Evolutionary conservation across 169 alveolate species (phyloP).

Genomic region (Plasmodium inui): DNA sequence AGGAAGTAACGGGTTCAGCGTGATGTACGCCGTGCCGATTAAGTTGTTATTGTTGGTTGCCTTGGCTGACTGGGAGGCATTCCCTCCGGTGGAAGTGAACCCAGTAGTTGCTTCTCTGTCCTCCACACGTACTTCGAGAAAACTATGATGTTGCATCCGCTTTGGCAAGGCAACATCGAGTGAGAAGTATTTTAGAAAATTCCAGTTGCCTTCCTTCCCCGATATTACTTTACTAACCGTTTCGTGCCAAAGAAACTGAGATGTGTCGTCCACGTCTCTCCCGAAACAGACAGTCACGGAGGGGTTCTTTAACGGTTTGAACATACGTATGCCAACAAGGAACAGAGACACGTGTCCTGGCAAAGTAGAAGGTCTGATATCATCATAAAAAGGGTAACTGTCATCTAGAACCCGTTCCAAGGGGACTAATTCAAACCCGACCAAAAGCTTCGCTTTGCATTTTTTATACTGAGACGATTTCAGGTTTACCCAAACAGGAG

Average conservation of each 20-base stretch:
- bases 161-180: constrained; percentile 85
- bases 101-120: constrained; percentile 58
- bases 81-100: not conserved
- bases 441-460: constrained; percentile 87
- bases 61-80: constrained; percentile 14
- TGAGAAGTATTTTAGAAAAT: constrained; percentile 79
- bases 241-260: constrained; percentile 86
- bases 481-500: constrained; percentile 90
- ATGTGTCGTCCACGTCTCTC: constrained; percentile 86
- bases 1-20: constrained; percentile 86
- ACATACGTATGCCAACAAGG: constrained; percentile 89
- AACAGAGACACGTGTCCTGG: constrained; percentile 86
- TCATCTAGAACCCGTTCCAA: constrained; percentile 78
- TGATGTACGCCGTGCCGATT: constrained; percentile 86
- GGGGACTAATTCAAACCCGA: constrained; percentile 90
- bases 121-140: constrained; percentile 81
- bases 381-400: constrained; percentile 90
- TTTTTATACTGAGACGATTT: constrained; percentile 86
- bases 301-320: constrained; percentile 87
- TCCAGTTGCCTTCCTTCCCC: constrained; percentile 84
- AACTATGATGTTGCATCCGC: constrained; percentile 90
- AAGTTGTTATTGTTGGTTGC: constrained; percentile 63
- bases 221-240: constrained; percentile 81
- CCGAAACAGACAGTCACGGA: constrained; percentile 88
- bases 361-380: constrained; percentile 89